Percentiles rank a stretch among this genome's conserved stretches.
phyloP scores from a whole-genome alignment of 169 alveolate species.

The Eimeria praecox region DNA sequence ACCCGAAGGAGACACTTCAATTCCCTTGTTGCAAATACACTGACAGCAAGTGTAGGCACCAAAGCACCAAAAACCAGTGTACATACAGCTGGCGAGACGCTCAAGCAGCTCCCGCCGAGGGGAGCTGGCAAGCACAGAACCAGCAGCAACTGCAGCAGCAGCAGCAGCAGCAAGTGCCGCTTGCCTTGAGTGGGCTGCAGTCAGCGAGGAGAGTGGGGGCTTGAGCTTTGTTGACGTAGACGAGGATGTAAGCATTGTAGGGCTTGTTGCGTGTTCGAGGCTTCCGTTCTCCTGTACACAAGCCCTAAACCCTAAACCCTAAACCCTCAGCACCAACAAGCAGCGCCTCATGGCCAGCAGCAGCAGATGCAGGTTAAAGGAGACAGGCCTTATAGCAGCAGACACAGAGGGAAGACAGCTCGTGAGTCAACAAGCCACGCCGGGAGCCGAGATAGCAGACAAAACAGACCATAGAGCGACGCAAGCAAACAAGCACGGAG shows the following conservation, averaged over 20 bases:
- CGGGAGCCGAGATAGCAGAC: too few relatives aligned
- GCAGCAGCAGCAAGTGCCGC: not conserved
- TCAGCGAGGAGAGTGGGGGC: constrained; percentile 88
- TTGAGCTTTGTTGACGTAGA: constrained; percentile 94
- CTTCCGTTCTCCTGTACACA: constrained; percentile 10
- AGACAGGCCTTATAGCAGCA: not conserved
- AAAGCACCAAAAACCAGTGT: not conserved
- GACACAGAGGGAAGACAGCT: not conserved
- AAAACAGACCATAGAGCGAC: too few relatives aligned
- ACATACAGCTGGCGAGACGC: not conserved
- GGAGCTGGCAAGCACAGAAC: not conserved
- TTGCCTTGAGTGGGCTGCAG: constrained; percentile 70
- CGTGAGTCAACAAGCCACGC: not conserved
- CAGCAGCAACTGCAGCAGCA: constrained; percentile 17
- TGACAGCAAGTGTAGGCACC: not conserved
- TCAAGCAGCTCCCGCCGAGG: not conserved
- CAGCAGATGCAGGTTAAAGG: too few relatives aligned
- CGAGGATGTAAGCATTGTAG: constrained; percentile 89
- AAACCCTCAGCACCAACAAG: not conserved
- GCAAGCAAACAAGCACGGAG: not conserved
- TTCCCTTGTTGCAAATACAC: too few relatives aligned
- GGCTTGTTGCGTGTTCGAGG: constrained; percentile 58
- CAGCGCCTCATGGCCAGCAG: too few relatives aligned
- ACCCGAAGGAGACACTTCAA: not conserved
- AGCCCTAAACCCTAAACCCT: not conserved